Percentiles rank a stretch among this genome's conserved stretches.
phyloP scores from a whole-genome alignment of 2,329 filamentous ascomycete genomes.

The Anisogramma anomala region DNA sequence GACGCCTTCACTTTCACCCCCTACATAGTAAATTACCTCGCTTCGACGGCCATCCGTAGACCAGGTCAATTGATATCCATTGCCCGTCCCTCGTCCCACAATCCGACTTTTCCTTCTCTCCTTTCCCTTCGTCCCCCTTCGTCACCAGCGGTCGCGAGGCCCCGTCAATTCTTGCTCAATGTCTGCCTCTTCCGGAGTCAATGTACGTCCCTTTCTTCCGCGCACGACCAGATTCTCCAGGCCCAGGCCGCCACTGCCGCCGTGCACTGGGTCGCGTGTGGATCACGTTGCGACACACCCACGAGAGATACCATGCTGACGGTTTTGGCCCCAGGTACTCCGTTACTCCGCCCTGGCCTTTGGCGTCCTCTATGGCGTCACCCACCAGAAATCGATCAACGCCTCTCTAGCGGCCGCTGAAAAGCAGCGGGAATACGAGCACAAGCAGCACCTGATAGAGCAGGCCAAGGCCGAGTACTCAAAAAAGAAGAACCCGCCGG shows the following conservation, averaged over 20 bases:
- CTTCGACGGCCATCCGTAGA: constrained; percentile 9
- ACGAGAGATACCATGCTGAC: constrained; percentile 2
- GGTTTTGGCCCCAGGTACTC: constrained; percentile 59
- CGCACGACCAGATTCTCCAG: constrained; percentile 2
- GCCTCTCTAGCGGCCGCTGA: constrained; percentile 58
- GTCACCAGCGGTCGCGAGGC: constrained; percentile 30
- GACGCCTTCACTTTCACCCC: too few species aligned
- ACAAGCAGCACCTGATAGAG: constrained; percentile 83
- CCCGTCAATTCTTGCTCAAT: constrained; percentile 37
- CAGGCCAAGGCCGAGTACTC: constrained; percentile 85
- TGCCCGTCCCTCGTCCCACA: constrained; percentile 12
- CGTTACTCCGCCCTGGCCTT: constrained; percentile 89
- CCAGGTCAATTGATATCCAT: constrained; percentile 17
- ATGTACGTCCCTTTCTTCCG: constrained; percentile 35
- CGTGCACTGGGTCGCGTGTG: neutral
- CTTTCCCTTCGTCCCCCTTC: constrained; percentile 20
- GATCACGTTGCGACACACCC: neutral
- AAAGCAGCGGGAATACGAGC: constrained; percentile 72
- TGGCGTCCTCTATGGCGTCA: constrained; percentile 91
- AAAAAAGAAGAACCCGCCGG: constrained; percentile 54
- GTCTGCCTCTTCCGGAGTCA: constrained; percentile 56
- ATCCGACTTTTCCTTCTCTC: constrained; percentile 24
- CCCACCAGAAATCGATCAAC: constrained; percentile 76
- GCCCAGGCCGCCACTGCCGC: constrained; percentile 8
- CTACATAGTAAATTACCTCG: constrained; percentile 9